Evolutionary conservation across 2,329 filamentous ascomycete species (phyloP), one percentile per base, ranked within the genome.

Genomic region (Aspergillus brunneoviolaceus): DNA sequence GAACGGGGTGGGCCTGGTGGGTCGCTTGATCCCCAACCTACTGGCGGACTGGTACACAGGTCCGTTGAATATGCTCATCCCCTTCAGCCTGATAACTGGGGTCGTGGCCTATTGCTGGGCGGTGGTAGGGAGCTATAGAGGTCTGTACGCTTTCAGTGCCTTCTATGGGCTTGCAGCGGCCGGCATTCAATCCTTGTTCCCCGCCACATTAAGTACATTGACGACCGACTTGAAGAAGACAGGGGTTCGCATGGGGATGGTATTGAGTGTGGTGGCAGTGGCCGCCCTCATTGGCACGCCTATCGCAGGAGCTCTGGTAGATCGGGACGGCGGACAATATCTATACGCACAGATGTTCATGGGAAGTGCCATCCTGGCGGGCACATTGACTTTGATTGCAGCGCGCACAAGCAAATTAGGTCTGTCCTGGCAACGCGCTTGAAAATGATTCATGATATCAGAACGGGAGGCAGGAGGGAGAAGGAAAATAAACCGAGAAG

Each of bases 101-200:
- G 56, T 81, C 4, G 67, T 82, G 21, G 66, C 80, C 1, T 84
- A 84, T 60, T 78, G 76, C 64, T 91, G 88, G 88, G 82, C 84
- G 19, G 82, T 79, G 1, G 84, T 91, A 6, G 62, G 70, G 1
- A 75, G 75, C 16, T 71, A 81, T 0, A 52, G 74, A 0, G 81
- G 82, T 0, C 74, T 91, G 29, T 90, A 89, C 67, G 80, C 78
- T 1, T 91, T 89, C 81, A 77, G 84, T 0, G 76, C 81, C 0
- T 79, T 88, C 58, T 90, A 89, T 68, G 89, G 89, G 1, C 78
- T 90, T 51, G 82, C 82, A 2, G 85, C 82, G 0, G 87, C 86
- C 0, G 86, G 81, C 0, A 84, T 90, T 51, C 88, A 90, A 73
- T 82, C 82, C 6, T 70, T 91, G 11, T 90, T 90, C 66, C 88